These are phyloP conservation scores for Parathielavia hyrcaniae DNA, from an alignment of 495 filamentous ascomycete species.

Conservation along the genomic window DNA sequence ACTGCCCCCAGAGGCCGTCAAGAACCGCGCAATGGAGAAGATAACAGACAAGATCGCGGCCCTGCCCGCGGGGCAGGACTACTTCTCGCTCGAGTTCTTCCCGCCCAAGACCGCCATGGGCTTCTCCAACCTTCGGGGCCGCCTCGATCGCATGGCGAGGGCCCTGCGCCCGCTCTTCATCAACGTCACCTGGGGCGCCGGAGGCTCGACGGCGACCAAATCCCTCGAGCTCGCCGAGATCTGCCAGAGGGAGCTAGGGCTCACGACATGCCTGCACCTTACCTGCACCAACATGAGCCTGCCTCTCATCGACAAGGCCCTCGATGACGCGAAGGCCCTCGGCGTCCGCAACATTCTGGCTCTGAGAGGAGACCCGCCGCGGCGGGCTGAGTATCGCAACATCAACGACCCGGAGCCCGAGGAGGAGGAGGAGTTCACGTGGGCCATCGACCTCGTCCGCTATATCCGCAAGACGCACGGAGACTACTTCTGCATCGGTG, in stretches of 20 bases:
- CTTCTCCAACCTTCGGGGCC: constrained; percentile 84
- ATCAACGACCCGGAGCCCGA: constrained; percentile 47
- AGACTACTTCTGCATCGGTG: constrained; percentile 95
- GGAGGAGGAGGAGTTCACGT: constrained; percentile 72
- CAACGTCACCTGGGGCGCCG: constrained; percentile 96
- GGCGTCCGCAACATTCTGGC: constrained; percentile 93
- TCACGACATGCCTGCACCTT: constrained; percentile 92
- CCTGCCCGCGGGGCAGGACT: constrained; percentile 70
- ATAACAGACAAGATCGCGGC: constrained; percentile 96
- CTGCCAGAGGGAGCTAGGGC: constrained; percentile 80
- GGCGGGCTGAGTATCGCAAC: constrained; percentile 75
- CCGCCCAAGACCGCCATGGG: constrained; percentile 94
- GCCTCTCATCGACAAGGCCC: constrained; percentile 73
- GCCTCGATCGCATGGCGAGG: constrained; percentile 89
- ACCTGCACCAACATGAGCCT: constrained; percentile 98
- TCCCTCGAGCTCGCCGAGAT: constrained; percentile 92
- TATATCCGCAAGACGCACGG: constrained; percentile 83
- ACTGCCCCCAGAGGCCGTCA: constrained; percentile 19
- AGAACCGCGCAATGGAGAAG: constrained; percentile 61
- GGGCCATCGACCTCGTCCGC: constrained; percentile 81
- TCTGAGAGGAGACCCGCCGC: constrained; percentile 85
- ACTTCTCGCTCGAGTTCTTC: constrained; percentile 98
- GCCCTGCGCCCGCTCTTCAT: constrained; percentile 89
- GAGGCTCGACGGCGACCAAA: constrained; percentile 82
- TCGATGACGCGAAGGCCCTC: constrained; percentile 87